phyloP scores from a whole-genome alignment of 164 flowering plant species.

The Umbellularia californica region DNA sequence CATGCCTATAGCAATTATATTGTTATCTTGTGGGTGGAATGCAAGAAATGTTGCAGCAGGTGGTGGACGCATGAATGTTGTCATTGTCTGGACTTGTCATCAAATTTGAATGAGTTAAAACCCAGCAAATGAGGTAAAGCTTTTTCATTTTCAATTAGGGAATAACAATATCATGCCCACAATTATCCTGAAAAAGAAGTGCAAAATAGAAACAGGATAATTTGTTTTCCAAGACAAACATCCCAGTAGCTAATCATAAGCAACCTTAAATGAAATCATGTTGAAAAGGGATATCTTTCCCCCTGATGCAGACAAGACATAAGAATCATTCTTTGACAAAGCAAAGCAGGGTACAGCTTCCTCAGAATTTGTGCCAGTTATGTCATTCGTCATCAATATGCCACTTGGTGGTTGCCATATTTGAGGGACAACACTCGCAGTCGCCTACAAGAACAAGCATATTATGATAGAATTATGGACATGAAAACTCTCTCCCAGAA shows the following conservation, averaged over 20 bases:
- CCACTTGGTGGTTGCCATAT: slow-evolving; percentile 81
- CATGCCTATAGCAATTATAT: slow-evolving; percentile 88
- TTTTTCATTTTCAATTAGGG: background rate
- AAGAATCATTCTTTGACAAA: slow-evolving; percentile 75
- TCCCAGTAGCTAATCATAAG: slow-evolving; percentile 8
- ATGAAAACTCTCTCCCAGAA: background rate
- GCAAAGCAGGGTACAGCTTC: slow-evolving; percentile 78
- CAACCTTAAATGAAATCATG: slow-evolving; percentile 79
- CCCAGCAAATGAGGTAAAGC: background rate
- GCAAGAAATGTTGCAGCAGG: slow-evolving; percentile 93
- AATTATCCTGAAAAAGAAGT: too few relatives aligned
- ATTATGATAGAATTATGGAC: background rate
- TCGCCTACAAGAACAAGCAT: slow-evolving; percentile 46
- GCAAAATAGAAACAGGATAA: too few relatives aligned
- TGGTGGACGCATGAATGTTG: slow-evolving; percentile 89
- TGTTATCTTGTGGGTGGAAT: slow-evolving; percentile 88
- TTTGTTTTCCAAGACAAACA: background rate
- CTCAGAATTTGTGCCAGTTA: slow-evolving; percentile 51
- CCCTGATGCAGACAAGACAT: slow-evolving; percentile 84
- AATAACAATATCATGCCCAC: background rate
- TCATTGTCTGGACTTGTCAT: slow-evolving; percentile 58
- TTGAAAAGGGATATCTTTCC: slow-evolving; percentile 75
- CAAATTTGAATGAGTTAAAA: slow-evolving; percentile 9
- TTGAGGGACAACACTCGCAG: slow-evolving; percentile 54
- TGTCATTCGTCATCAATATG: slow-evolving; percentile 72